Conservation (phyloP, 352 stramenopile species). For the Plasmopara muralis region DNA sequence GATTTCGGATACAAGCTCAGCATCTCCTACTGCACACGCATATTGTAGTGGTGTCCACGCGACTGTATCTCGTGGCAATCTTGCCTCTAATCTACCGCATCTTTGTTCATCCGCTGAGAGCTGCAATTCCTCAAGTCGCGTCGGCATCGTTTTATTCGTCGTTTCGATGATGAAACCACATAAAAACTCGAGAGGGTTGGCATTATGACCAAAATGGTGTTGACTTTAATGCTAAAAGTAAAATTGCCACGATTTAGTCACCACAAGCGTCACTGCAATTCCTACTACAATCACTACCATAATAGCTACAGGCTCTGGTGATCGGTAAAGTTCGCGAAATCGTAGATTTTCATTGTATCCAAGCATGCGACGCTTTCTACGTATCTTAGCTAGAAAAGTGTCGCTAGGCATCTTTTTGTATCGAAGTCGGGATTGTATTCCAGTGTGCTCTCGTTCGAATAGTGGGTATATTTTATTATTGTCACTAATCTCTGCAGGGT, state of each 20-base stretch:
- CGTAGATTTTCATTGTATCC: slow-evolving; percentile 66
- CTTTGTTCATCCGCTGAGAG: slow-evolving; percentile 22
- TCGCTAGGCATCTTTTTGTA: slow-evolving; percentile 26
- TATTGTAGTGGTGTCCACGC: slow-evolving; percentile 74
- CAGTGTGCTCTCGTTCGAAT: slow-evolving; percentile 22
- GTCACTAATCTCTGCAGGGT: slow-evolving; percentile 22
- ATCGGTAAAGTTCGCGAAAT: slow-evolving; percentile 67
- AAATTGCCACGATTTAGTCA: slow-evolving; percentile 78
- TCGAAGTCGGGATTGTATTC: slow-evolving; percentile 43
- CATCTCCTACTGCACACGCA: slow-evolving; percentile 63
- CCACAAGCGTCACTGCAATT: slow-evolving; percentile 57
- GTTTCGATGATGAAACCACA: not conserved
- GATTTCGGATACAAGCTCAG: slow-evolving; percentile 32
- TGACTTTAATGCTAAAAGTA: slow-evolving; percentile 24
- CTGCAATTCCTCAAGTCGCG: slow-evolving; percentile 30
- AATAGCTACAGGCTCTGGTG: slow-evolving; percentile 60
- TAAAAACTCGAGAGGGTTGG: not conserved
- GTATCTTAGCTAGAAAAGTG: slow-evolving; percentile 43
- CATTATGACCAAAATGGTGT: not conserved
- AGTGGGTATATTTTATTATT: slow-evolving; percentile 19
- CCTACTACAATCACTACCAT: slow-evolving; percentile 42
- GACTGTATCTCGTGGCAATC: slow-evolving; percentile 45
- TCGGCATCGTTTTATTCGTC: slow-evolving; percentile 1
- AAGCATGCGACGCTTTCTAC: slow-evolving; percentile 55
- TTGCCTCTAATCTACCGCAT: slow-evolving; percentile 38